These are phyloP conservation scores for Akanthomyces dipterigenus DNA, from an alignment of 2,329 filamentous ascomycete species.

Conservation along the genomic window DNA sequence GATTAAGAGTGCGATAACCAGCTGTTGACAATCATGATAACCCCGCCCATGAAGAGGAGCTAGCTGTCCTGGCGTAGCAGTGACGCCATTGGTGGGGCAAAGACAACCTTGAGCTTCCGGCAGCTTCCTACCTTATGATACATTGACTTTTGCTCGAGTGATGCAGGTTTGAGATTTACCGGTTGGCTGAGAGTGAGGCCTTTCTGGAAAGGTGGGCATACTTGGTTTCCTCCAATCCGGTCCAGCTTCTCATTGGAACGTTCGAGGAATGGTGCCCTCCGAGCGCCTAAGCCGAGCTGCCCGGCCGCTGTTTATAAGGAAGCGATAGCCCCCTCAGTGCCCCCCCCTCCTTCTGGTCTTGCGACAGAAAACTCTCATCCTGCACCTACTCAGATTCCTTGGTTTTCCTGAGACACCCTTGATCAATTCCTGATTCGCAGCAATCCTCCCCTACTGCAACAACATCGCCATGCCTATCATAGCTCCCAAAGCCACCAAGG, in stretches of 20 bases:
- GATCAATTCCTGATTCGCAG: neutral
- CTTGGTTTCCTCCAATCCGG: neutral
- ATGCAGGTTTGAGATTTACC: neutral
- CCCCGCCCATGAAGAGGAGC: neutral
- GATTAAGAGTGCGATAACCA: neutral
- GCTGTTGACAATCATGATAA: neutral
- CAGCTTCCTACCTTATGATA: constrained; percentile 7
- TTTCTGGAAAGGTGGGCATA: neutral
- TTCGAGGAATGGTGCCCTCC: neutral
- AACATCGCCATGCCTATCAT: constrained; percentile 43
- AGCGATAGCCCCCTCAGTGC: neutral
- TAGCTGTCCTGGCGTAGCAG: neutral
- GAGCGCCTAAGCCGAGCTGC: constrained; percentile 2
- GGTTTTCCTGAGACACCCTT: neutral
- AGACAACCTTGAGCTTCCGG: constrained; percentile 1
- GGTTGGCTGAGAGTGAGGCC: neutral
- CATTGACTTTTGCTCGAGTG: constrained; percentile 1
- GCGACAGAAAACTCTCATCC: neutral
- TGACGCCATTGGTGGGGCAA: constrained; percentile 13
- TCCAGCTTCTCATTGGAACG: neutral
- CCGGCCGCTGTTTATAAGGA: constrained; percentile 5
- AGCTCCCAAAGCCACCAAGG: constrained; percentile 49
- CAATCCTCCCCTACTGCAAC: neutral
- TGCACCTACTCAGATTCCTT: neutral
- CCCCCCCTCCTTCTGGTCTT: neutral